Evolutionary conservation across 139 green algal genomes (phyloP), one percentile per base, ranked within the genome.

Genomic region (Pleodorina starrii): DNA sequence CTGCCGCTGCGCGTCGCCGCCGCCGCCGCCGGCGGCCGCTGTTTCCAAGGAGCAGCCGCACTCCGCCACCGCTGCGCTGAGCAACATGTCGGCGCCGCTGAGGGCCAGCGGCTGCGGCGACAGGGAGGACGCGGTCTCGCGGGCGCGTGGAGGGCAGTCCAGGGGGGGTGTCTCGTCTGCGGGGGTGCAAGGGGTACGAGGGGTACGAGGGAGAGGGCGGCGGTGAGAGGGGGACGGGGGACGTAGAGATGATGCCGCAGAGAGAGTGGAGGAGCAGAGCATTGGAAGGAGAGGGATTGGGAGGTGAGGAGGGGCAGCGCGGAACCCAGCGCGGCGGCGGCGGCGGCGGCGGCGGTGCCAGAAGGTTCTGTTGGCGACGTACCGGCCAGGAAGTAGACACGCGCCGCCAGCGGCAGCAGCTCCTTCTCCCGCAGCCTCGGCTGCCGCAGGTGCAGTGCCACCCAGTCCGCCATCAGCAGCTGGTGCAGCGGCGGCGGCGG

Each of bases 391-490:
- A 57, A 35, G 38, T 89, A 89, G 42, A 83, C 36, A 23, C 1
- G 1, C 36, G 50, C 84, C 48, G 69, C 71, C 46, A 83, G 69
- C 48, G 36, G 48, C 48, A 89, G 69, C 84, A 89, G 84, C 84
- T 89, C 84, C 14, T 16, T 25, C 17, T 16, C 50, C 25, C 68
- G 32, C 84, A 82, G 69, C 69, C 1, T 16, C 5, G 48, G 11
- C 23, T 89, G 84, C 35, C 5, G 35, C 38, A 82, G 21, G 38
- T 89, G 84, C 38, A 82, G 21, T 29, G 36, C 10, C 69, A 89
- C 84, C 84, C 84, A 89, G 68, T 89, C 84, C 6, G n/a, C 17
- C 84, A 89, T 89, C 69, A 89, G 69, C 84, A 89, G 50, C 69
- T 16, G 27, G 38, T 68, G 17, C 50, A 89, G 84, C 42, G 63